Evolutionary conservation across 78 protist species (phyloP).

Genomic region (Dictyostelium brefeldianum): DNA sequence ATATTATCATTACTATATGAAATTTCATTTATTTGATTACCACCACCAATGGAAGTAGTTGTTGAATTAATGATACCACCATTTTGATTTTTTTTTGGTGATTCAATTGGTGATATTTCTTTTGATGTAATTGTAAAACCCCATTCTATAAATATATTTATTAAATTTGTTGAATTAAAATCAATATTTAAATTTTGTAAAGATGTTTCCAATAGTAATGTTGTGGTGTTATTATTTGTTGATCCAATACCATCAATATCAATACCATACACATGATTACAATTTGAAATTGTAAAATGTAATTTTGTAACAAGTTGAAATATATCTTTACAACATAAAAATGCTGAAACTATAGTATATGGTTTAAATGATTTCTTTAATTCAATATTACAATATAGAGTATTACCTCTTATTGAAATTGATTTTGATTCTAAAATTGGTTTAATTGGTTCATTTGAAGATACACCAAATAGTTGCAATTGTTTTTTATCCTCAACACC

Average conservation of each 20-base stretch:
- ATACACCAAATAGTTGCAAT: too few species aligned
- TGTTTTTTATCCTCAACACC: neutral
- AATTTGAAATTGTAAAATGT: neutral
- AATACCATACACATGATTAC: neutral
- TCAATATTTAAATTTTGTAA: neutral
- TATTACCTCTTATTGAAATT: neutral
- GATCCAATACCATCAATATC: neutral
- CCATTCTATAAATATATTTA: neutral
- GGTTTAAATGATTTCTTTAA: neutral
- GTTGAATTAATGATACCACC: neutral
- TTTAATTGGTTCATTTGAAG: neutral
- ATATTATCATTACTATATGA: neutral
- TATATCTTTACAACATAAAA: constrained; percentile 4
- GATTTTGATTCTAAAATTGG: neutral
- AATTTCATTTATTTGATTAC: neutral
- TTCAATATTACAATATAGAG: neutral
- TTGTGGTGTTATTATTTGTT: neutral
- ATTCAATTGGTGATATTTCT: neutral
- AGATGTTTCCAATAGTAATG: neutral
- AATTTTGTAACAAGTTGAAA: neutral
- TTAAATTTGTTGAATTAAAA: neutral
- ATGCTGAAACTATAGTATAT: constrained; percentile 3
- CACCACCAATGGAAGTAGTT: neutral
- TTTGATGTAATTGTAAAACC: constrained; percentile 2
- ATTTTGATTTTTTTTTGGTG: neutral